phyloP scores from a whole-genome alignment of 2,329 filamentous ascomycete genomes.

The Alternaria panax region DNA sequence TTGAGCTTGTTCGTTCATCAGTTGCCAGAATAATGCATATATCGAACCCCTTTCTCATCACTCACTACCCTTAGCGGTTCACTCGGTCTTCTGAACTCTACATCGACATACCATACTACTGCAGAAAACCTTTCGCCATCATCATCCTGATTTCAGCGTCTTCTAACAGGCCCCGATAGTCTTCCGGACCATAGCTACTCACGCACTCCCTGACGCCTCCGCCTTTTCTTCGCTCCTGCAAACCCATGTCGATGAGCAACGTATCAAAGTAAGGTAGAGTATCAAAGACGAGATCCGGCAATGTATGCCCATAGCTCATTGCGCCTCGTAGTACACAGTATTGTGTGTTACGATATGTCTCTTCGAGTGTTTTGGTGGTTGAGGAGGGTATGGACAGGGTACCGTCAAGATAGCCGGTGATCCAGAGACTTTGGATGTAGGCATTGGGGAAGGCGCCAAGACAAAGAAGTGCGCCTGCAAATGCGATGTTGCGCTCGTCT shows the following conservation, averaged over 20 bases:
- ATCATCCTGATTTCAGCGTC: conserved; percentile 58
- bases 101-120: neutral
- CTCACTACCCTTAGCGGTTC: neutral
- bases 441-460: conserved; percentile 50
- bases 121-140: neutral
- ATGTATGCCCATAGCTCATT: conserved; percentile 73
- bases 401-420: conserved; percentile 68
- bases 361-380: conserved; percentile 24
- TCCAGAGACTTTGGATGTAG: conserved; percentile 54
- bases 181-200: conserved; percentile 55
- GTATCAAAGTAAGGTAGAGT: conserved; percentile 40
- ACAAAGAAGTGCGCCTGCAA: conserved; percentile 42
- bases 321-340: conserved; percentile 76
- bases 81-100: neutral
- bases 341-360: conserved; percentile 67
- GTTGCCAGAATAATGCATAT: neutral
- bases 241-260: conserved; percentile 33
- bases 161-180: conserved; percentile 61
- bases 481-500: conserved; percentile 21
- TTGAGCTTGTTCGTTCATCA: neutral
- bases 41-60: too few species aligned
- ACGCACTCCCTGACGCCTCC: conserved; percentile 26
- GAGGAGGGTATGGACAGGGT: conserved; percentile 48
- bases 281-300: conserved; percentile 53
- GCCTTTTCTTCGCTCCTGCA: conserved; percentile 29